Percentiles rank a stretch among this genome's conserved stretches.
Conservation (phyloP, 2,329 filamentous ascomycete genomes). For the Cadophora gregata region DNA sequence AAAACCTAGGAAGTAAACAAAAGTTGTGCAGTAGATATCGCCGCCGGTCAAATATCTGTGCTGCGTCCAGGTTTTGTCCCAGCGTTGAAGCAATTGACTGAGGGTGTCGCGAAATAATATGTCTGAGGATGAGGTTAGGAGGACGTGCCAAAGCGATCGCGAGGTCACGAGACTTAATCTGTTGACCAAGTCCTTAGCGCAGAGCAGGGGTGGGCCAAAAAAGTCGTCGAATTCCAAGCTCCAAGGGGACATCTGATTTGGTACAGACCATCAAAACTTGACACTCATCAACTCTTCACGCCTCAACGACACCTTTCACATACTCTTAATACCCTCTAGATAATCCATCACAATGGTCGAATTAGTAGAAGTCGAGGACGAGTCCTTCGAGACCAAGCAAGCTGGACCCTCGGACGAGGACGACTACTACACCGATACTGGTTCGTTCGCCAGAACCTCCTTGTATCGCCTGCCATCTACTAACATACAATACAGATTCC, state of each 20-base stretch:
- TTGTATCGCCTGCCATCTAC: constrained; percentile 22
- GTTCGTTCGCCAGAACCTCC: constrained; percentile 57
- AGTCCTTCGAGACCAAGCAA: constrained; percentile 83
- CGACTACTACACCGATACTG: constrained; percentile 91
- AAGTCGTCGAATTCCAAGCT: constrained; percentile 22
- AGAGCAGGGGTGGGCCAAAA: constrained; percentile 18
- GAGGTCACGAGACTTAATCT: background rate
- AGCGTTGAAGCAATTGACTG: background rate
- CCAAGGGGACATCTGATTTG: constrained; percentile 10
- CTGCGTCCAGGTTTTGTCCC: background rate
- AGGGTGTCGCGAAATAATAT: background rate
- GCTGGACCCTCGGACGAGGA: constrained; percentile 71
- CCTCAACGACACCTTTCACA: constrained; percentile 40
- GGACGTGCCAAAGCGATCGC: background rate
- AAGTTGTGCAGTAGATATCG: background rate
- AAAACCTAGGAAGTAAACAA: background rate
- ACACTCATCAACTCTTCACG: background rate
- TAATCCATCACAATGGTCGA: constrained; percentile 74
- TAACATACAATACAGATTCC: constrained; percentile 62
- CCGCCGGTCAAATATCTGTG: background rate
- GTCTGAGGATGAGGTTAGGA: background rate
- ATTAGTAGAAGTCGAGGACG: constrained; percentile 95
- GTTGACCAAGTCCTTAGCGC: background rate
- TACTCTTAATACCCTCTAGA: background rate
- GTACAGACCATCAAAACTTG: constrained; percentile 14